Conservation (phyloP, 768 basidiomycete genomes). For the Psilocybe cyanescens region DNA sequence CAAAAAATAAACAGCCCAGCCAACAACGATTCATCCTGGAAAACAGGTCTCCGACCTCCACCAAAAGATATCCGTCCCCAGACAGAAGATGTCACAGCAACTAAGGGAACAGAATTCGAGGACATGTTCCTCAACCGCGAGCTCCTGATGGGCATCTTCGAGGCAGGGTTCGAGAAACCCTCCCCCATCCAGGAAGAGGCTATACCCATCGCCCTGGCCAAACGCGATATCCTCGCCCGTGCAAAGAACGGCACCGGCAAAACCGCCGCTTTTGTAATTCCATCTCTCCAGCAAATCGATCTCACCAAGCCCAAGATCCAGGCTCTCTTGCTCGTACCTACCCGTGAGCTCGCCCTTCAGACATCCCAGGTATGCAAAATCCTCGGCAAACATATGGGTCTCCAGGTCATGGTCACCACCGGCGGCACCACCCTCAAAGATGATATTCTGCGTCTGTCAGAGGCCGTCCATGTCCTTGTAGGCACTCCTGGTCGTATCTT, state of each 20-base stretch:
- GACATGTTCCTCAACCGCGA: slow-evolving; percentile 92
- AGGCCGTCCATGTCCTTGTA: slow-evolving; percentile 93
- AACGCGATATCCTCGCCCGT: slow-evolving; percentile 92
- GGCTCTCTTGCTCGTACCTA: slow-evolving; percentile 94
- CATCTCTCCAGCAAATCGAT: slow-evolving; percentile 92
- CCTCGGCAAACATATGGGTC: slow-evolving; percentile 92
- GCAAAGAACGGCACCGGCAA: slow-evolving; percentile 98
- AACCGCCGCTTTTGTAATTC: slow-evolving; percentile 99
- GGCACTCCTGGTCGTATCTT: slow-evolving; percentile 97
- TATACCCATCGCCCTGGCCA: slow-evolving; percentile 92
- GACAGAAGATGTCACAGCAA: slow-evolving; percentile 95
- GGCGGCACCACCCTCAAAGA: slow-evolving; percentile 98
- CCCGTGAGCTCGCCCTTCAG: slow-evolving; percentile 97
- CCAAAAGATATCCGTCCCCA: slow-evolving; percentile 93
- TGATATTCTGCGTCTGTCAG: slow-evolving; percentile 91
- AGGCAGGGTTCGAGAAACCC: slow-evolving; percentile 96
- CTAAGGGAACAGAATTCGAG: slow-evolving; percentile 95
- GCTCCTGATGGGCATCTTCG: slow-evolving; percentile 99
- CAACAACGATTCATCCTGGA: slow-evolving; percentile 61
- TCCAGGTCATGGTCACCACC: slow-evolving; percentile 99
- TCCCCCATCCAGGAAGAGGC: slow-evolving; percentile 99
- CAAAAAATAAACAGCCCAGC: slow-evolving; percentile 31
- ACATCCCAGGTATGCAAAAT: slow-evolving; percentile 99
- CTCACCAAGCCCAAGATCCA: slow-evolving; percentile 86
- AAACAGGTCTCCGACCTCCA: slow-evolving; percentile 77